These are phyloP conservation scores for Serendipita sp. DNA, from an alignment of 768 basidiomycete species.

Conservation along the genomic window DNA sequence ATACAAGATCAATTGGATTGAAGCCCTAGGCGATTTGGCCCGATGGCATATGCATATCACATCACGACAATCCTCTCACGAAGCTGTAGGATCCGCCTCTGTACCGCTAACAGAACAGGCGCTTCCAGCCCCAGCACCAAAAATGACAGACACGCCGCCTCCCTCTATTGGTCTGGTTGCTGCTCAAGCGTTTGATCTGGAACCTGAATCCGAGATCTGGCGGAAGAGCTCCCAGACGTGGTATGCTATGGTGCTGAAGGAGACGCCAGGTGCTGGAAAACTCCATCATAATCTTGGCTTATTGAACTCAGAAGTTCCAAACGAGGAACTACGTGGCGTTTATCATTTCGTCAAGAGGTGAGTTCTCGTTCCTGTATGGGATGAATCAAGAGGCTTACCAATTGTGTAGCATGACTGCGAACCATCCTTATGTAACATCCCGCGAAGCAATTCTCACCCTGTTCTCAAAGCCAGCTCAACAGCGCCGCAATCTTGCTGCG, in stretches of 20 bases:
- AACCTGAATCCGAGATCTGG: conserved; percentile 88
- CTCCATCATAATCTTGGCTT: conserved; percentile 88
- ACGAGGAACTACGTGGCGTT: conserved; percentile 65
- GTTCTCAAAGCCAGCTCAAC: conserved; percentile 60
- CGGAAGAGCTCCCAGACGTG: conserved; percentile 75
- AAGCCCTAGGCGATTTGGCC: conserved; percentile 90
- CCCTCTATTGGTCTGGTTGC: conserved; percentile 78
- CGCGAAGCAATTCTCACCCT: conserved; percentile 78
- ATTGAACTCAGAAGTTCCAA: conserved; percentile 65
- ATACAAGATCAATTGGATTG: conserved; percentile 81
- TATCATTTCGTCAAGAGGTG: conserved; percentile 96
- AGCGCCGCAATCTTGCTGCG: conserved; percentile 55
- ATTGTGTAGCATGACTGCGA: conserved; percentile 60
- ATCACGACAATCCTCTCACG: conserved; percentile 32
- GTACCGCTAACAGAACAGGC: conserved; percentile 18
- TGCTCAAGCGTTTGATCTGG: conserved; percentile 63
- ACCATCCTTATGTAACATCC: conserved; percentile 74
- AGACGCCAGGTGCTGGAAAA: conserved; percentile 86
- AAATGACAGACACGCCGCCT: conserved; percentile 46
- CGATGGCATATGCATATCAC: conserved; percentile 93
- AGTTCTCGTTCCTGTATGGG: conserved; percentile 15
- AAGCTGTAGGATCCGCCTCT: conserved; percentile 29
- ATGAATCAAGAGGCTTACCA: conserved; percentile 2
- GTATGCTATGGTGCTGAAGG: conserved; percentile 75
- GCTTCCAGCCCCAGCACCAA: conserved; percentile 27